These are phyloP conservation scores for Globisporangium irregulare DNA, from an alignment of 352 stramenopile species.

Conservation along the genomic window DNA sequence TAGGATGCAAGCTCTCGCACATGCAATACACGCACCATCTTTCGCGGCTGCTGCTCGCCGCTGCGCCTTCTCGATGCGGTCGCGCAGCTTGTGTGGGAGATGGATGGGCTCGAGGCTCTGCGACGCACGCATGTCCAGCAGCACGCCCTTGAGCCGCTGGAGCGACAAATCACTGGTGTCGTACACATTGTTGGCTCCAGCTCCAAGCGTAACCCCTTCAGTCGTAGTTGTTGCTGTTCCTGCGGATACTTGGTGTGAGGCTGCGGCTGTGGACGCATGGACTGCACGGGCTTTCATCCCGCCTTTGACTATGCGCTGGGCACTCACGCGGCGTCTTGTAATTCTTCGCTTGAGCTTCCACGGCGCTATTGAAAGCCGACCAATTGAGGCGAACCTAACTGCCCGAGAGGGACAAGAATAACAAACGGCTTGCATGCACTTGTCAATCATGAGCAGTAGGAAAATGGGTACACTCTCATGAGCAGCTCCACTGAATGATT, in stretches of 20 bases:
- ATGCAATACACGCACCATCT: conserved; percentile 31
- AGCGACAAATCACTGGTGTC: not conserved
- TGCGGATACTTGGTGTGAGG: not conserved
- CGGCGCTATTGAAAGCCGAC: not conserved
- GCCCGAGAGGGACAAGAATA: not conserved
- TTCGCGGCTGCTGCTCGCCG: conserved; percentile 64
- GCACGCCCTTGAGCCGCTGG: conserved; percentile 17
- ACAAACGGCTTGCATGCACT: not conserved
- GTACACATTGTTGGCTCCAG: not conserved
- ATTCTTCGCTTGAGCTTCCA: not conserved
- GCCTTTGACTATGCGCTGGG: not conserved
- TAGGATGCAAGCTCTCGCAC: not conserved
- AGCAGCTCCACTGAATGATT: not conserved
- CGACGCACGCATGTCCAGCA: conserved; percentile 54
- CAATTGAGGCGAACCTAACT: not conserved
- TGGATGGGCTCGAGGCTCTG: conserved; percentile 59
- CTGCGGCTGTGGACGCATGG: not conserved
- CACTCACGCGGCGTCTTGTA: not conserved
- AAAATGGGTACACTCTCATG: not conserved
- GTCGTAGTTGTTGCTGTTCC: not conserved
- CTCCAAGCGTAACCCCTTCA: not conserved
- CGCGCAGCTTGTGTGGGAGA: conserved; percentile 57
- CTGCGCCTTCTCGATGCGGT: conserved; percentile 59
- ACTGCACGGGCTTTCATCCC: not conserved
- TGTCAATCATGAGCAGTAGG: not conserved